Percentiles rank a stretch among this genome's conserved stretches.
Evolutionary conservation across 192 early-diverging fungal species (phyloP).

Genomic region (Coemansia sp.): DNA sequence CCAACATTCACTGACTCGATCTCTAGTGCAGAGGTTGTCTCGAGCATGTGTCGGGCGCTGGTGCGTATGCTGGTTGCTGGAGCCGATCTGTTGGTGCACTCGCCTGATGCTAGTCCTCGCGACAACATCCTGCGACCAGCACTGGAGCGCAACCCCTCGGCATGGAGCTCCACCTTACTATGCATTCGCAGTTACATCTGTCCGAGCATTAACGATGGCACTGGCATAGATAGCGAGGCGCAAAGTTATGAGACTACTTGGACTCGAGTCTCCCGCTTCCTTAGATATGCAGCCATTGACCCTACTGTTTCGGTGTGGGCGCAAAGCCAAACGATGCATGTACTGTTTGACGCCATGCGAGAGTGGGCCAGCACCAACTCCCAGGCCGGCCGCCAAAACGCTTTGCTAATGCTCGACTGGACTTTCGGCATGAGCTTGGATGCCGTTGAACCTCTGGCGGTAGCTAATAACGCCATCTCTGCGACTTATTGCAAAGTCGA

Average conservation of each 20-base stretch:
- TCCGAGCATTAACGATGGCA: not conserved
- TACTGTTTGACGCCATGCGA: constrained; percentile 13
- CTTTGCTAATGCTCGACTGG: constrained; percentile 28
- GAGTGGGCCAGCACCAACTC: constrained; percentile 13
- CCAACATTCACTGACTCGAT: not conserved
- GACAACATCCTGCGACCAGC: constrained; percentile 25
- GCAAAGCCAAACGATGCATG: constrained; percentile 15
- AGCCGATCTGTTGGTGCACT: constrained; percentile 12
- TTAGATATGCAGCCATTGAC: constrained; percentile 22
- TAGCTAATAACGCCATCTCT: not conserved
- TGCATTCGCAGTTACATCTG: constrained; percentile 6
- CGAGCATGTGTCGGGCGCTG: constrained; percentile 16
- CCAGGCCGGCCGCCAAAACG: not conserved
- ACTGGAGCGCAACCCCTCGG: constrained; percentile 24
- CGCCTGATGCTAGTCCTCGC: constrained; percentile 5
- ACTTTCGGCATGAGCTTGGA: constrained; percentile 11
- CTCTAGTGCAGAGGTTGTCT: constrained; percentile 6
- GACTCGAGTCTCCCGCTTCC: constrained; percentile 9
- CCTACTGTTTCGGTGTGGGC: constrained; percentile 39
- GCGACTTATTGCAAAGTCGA: constrained; percentile 9
- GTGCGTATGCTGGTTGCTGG: constrained; percentile 25
- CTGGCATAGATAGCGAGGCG: constrained; percentile 2
- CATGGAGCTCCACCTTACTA: constrained; percentile 17
- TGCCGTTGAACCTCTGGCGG: not conserved
- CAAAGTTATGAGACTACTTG: constrained; percentile 9